A percentile compares a stretch with the other conserved stretches of the same genome.
Conservation (phyloP, 1,139 yeast genomes). For the Yamadazyma sp. region DNA sequence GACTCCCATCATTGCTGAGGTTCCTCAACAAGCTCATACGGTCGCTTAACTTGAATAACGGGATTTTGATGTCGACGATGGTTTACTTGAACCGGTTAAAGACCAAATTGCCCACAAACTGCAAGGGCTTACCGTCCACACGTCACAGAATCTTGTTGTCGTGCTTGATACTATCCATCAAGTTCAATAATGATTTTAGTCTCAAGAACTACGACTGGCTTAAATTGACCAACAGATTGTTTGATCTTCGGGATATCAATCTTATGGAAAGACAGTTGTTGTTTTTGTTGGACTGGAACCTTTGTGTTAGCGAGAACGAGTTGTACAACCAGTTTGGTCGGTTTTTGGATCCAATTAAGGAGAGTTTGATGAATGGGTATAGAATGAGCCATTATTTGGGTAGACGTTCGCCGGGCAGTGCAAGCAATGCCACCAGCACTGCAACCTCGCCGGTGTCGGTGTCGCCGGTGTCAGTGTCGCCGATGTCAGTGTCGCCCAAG, state of each 20-base stretch:
- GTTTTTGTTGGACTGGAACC: slow-evolving; percentile 69
- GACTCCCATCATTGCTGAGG: slow-evolving; percentile 70
- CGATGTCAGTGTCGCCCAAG: no score
- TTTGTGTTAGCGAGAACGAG: slow-evolving; percentile 55
- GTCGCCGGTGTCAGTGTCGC: not conserved
- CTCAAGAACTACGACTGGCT: slow-evolving; percentile 82
- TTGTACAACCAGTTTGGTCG: slow-evolving; percentile 46
- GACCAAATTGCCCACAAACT: slow-evolving; percentile 61
- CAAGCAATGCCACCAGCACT: slow-evolving; percentile 6
- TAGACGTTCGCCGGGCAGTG: no score
- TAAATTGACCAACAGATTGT: slow-evolving; percentile 70
- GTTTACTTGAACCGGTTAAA: slow-evolving; percentile 65
- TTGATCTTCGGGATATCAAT: slow-evolving; percentile 66
- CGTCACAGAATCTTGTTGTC: slow-evolving; percentile 75
- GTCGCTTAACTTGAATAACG: slow-evolving; percentile 74
- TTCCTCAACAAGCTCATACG: slow-evolving; percentile 69
- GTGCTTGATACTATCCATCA: slow-evolving; percentile 68
- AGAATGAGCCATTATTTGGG: slow-evolving; percentile 36
- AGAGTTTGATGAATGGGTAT: slow-evolving; percentile 47
- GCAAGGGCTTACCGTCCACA: slow-evolving; percentile 76
- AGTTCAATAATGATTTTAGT: slow-evolving; percentile 73
- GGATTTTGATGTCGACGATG: slow-evolving; percentile 71
- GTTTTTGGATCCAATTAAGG: slow-evolving; percentile 63
- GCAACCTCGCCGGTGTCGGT: slow-evolving; percentile 4
- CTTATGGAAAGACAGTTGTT: slow-evolving; percentile 78